Conservation (phyloP, 345 rosid species). For the Xanthoceras sorbifolium region DNA sequence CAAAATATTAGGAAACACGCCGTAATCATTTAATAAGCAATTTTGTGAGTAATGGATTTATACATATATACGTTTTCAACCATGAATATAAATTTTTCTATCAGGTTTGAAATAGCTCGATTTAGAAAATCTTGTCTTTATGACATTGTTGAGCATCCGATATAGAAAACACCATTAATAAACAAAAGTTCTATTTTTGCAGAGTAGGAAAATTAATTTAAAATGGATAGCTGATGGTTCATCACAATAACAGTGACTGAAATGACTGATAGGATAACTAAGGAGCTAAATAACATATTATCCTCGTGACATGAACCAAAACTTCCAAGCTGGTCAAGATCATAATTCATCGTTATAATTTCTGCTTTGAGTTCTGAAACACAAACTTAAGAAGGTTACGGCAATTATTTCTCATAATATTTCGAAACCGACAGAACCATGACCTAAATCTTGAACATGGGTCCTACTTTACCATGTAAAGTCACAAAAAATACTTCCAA, state of each 20-base stretch:
- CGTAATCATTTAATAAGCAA: background rate
- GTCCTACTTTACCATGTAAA: background rate
- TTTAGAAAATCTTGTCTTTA: background rate
- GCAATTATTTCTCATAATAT: background rate
- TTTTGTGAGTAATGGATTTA: background rate
- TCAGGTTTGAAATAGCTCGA: background rate
- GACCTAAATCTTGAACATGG: background rate
- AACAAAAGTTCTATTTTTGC: background rate
- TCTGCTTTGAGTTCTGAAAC: background rate
- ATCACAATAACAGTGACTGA: background rate
- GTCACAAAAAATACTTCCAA: background rate
- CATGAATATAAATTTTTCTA: no score
- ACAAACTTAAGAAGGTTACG: no score
- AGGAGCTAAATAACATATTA: background rate
- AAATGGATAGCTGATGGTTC: background rate
- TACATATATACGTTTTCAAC: background rate
- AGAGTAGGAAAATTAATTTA: background rate
- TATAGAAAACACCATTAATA: background rate
- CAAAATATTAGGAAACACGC: constrained; percentile 1
- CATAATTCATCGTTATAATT: background rate
- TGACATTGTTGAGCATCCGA: no score
- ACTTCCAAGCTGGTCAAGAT: background rate
- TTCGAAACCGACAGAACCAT: background rate
- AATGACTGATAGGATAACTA: background rate
- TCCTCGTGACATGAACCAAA: background rate